Evolutionary conservation across 768 basidiomycete genomes (phyloP).

Genomic region (Suillus weaverae): DNA sequence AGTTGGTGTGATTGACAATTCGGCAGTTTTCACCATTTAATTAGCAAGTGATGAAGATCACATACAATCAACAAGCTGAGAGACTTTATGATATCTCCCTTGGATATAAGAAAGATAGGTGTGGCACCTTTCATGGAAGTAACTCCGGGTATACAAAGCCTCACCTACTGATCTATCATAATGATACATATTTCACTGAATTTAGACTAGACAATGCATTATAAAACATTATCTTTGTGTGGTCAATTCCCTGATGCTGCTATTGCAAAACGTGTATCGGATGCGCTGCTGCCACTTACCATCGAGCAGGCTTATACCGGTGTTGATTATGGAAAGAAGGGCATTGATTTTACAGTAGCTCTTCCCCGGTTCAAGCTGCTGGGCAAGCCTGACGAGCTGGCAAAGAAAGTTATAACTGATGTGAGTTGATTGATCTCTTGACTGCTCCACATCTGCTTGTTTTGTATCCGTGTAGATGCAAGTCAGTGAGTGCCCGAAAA

Average conservation of each 20-base stretch:
- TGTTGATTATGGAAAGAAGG: slow-evolving; percentile 90
- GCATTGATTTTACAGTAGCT: slow-evolving; percentile 90
- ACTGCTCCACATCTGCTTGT: too few species aligned
- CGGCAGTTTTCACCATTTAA: background rate
- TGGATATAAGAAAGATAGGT: background rate
- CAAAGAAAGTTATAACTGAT: slow-evolving; percentile 67
- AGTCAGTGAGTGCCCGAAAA: too few species aligned
- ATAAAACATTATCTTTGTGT: too few species aligned
- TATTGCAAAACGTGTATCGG: slow-evolving; percentile 70
- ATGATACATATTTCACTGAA: background rate
- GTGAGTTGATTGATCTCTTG: slow-evolving; percentile 43
- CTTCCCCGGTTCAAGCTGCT: slow-evolving; percentile 87
- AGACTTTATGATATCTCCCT: background rate
- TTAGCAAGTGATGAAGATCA: background rate
- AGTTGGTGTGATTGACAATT: background rate
- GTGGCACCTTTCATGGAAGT: background rate
- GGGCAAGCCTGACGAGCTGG: slow-evolving; percentile 79
- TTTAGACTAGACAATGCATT: too few species aligned
- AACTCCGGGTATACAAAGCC: background rate
- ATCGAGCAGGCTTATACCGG: slow-evolving; percentile 80
- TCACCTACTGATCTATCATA: background rate
- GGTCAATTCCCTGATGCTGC: slow-evolving; percentile 34
- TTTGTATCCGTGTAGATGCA: too few species aligned
- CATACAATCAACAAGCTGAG: background rate
- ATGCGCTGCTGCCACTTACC: slow-evolving; percentile 61